Base-by-base conservation (phyloP, 495 filamentous ascomycete species). In the Talaromyces liani region DNA sequence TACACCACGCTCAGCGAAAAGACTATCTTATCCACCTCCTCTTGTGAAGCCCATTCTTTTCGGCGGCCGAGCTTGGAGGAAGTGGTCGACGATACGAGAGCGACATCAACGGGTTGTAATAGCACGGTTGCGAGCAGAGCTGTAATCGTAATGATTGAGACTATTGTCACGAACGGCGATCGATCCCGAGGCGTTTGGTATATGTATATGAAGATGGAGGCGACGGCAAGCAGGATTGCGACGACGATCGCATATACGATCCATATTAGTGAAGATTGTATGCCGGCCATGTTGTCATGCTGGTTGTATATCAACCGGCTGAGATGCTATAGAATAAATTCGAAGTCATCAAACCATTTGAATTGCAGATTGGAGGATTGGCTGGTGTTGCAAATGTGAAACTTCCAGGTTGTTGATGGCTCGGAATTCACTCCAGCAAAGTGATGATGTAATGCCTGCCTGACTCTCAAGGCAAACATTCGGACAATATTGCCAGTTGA, bases 91-190 rank as follows among this genome's bases (percentile, higher is more conserved):
- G 93, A 97, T 45, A 96, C 88, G 56, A 99, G 80, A 31, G 94
- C 95, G 65, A 99, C 88, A 78, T 99, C 94, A 69, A 97, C 94
- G 5, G 94, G 94, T 18, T 96, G 84, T 53, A 99, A 84, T 29
- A 98, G 85, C 61, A 96, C 86, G 5, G 94, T 99, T 6, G 94
- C 94, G 60, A 99, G 86, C 31, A 99, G 84, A 41, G 89, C 80
- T 16, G 90, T 91, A 51, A 96, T 82, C 39, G 92, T 91, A 72
- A 97, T 75, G 65, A 97, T 92, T 69, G 87, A 90, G 56, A 97
- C 89, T 59, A 84, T 78, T 58, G 87, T 92, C 45, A 97, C 91
- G 34, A 87, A 80, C 14, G 84, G 80, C 16, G 92, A 92, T 58
- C 94, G 87, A 55, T 98, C 95, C 53, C 88, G 84, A 41, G 92